Conservation (phyloP, 2,329 filamentous ascomycete species). For the Furcasterigmium furcatum region DNA sequence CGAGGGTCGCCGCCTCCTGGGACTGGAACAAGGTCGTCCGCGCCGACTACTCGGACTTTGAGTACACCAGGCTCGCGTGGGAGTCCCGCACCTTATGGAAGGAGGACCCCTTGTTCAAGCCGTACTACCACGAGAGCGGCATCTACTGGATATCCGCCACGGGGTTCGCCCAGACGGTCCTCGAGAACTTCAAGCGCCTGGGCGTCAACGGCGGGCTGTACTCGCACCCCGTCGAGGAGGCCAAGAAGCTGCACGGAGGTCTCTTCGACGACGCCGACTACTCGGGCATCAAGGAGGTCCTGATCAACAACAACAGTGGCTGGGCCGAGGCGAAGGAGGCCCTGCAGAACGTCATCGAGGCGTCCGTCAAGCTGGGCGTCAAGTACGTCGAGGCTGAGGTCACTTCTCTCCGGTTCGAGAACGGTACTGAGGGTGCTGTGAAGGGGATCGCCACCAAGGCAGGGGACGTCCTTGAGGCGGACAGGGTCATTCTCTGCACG, state of each 20-base stretch:
- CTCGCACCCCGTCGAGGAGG: conserved; percentile 40
- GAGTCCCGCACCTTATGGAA: conserved; percentile 64
- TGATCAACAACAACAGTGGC: conserved; percentile 59
- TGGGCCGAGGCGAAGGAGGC: conserved; percentile 62
- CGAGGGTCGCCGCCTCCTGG: conserved; percentile 59
- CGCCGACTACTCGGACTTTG: conserved; percentile 62
- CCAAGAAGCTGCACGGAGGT: conserved; percentile 50
- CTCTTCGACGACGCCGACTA: conserved; percentile 61
- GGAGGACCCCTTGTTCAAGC: conserved; percentile 51
- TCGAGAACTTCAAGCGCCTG: conserved; percentile 47
- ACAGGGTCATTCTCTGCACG: conserved; percentile 36
- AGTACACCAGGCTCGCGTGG: conserved; percentile 62
- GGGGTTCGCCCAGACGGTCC: conserved; percentile 47
- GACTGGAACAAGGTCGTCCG: conserved; percentile 74
- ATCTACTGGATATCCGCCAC: conserved; percentile 54
- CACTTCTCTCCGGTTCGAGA: conserved; percentile 36
- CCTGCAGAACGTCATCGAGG: conserved; percentile 50
- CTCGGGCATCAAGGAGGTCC: conserved; percentile 53
- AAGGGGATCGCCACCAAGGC: too few relatives aligned
- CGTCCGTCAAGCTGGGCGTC: conserved; percentile 51
- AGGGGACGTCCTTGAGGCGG: conserved; percentile 9
- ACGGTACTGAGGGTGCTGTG: too few relatives aligned
- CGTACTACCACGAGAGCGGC: conserved; percentile 57
- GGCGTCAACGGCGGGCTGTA: conserved; percentile 35
- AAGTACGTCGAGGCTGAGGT: conserved; percentile 55